Percentiles rank a stretch among this genome's conserved stretches.
Evolutionary conservation across 768 basidiomycete genomes (phyloP).

Genomic region (Podaxis pistillaris): DNA sequence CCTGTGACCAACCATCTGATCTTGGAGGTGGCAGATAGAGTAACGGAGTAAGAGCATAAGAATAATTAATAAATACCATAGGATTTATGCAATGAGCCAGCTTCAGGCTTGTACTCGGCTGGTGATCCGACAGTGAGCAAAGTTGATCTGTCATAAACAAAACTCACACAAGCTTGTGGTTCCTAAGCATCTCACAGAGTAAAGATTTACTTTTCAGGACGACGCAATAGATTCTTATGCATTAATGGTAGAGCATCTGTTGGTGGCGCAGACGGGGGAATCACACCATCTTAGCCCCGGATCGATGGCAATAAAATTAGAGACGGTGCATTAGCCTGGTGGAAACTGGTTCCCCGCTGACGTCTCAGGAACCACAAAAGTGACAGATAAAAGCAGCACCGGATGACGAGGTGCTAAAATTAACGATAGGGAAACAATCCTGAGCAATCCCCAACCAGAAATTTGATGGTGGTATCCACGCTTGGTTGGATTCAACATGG

Average conservation of each 20-base stretch:
- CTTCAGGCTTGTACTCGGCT: too few species aligned
- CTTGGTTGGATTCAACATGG: slow-evolving; percentile 37
- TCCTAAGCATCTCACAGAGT: too few species aligned
- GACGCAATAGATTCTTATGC: too few species aligned
- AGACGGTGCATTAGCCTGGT: neutral
- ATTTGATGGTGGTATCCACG: neutral
- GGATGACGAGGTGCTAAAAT: neutral
- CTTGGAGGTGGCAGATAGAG: neutral
- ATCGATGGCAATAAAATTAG: neutral
- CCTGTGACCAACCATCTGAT: neutral
- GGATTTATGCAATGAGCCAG: too few species aligned
- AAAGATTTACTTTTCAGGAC: too few species aligned
- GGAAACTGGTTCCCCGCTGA: neutral
- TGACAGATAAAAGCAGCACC: neutral
- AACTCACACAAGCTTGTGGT: too few species aligned
- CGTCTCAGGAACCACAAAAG: neutral
- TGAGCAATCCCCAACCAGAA: neutral
- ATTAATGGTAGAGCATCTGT: too few species aligned
- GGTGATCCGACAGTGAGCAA: too few species aligned
- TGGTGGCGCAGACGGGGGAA: neutral
- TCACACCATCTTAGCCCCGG: neutral
- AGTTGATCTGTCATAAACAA: too few species aligned
- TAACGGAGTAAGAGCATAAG: too few species aligned
- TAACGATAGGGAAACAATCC: neutral
- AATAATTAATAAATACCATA: too few species aligned